Evolutionary conservation across 1,139 yeast genomes (phyloP).

Genomic region (Torulaspora globosa): DNA sequence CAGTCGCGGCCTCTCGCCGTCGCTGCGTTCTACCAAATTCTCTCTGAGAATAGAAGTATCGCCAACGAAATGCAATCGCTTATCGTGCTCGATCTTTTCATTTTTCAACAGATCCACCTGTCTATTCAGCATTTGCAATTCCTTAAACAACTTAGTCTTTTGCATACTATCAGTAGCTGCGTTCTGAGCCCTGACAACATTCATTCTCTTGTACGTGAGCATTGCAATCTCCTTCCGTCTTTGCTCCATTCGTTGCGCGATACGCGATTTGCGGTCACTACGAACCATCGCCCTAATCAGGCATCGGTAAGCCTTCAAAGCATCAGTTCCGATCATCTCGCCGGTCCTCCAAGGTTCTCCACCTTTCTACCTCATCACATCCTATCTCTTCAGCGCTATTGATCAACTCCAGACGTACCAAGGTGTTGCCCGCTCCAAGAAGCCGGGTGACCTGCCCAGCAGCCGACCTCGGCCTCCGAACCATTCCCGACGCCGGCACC

Average conservation of each 20-base stretch:
- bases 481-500: constrained; percentile 3
- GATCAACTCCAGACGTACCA: too few relatives aligned
- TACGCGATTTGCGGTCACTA: constrained; percentile 44
- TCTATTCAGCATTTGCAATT: constrained; percentile 36
- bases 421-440: neutral
- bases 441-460: neutral
- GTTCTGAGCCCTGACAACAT: constrained; percentile 41
- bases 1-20: constrained; percentile 14
- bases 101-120: constrained; percentile 28
- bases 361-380: too few relatives aligned
- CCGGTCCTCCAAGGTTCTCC: neutral
- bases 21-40: constrained; percentile 6
- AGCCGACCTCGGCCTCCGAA: constrained; percentile 4
- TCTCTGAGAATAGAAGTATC: constrained; percentile 17
- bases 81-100: constrained; percentile 17
- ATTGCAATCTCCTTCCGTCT: constrained; percentile 49
- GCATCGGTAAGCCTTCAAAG: constrained; percentile 28
- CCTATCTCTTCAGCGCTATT: too few relatives aligned
- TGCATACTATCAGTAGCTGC: constrained; percentile 22
- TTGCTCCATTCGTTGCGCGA: constrained; percentile 45
- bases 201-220: constrained; percentile 53
- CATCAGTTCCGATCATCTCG: constrained; percentile 1
- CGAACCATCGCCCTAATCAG: constrained; percentile 45
- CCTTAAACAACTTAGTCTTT: constrained; percentile 36
- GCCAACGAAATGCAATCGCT: constrained; percentile 19